phyloP scores from a whole-genome alignment of 768 basidiomycete genomes.

The Kwoniella bestiolae region DNA sequence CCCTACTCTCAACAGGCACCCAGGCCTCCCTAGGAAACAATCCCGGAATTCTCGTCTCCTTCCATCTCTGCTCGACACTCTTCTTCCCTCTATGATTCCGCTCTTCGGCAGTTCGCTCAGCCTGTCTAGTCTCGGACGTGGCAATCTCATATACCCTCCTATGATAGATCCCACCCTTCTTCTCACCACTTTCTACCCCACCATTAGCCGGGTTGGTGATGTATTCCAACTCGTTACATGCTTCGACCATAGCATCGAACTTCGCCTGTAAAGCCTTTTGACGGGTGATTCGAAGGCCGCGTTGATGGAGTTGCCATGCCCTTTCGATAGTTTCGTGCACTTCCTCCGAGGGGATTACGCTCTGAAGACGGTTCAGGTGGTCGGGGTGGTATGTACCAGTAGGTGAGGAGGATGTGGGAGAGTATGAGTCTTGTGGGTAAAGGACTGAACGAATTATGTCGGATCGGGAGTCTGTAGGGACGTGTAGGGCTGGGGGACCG shows the following conservation, averaged over 20 bases:
- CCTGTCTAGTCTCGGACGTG: slow-evolving; percentile 61
- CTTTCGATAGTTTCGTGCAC: slow-evolving; percentile 91
- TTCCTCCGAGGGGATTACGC: slow-evolving; percentile 83
- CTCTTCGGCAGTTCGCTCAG: slow-evolving; percentile 56
- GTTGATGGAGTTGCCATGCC: slow-evolving; percentile 81
- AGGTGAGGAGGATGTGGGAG: slow-evolving; percentile 69
- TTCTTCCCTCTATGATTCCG: slow-evolving; percentile 65
- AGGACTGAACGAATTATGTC: slow-evolving; percentile 77
- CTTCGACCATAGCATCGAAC: slow-evolving; percentile 76
- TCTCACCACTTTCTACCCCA: slow-evolving; percentile 62
- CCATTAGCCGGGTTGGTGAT: slow-evolving; percentile 70
- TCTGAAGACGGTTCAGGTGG: slow-evolving; percentile 73
- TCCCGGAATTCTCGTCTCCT: slow-evolving; percentile 66
- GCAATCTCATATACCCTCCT: slow-evolving; percentile 38
- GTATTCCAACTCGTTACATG: slow-evolving; percentile 78
- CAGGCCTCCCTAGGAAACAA: slow-evolving; percentile 86
- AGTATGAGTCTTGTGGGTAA: slow-evolving; percentile 69
- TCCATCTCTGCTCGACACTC: slow-evolving; percentile 68
- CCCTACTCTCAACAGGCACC: slow-evolving; percentile 81
- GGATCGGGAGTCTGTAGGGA: slow-evolving; percentile 32
- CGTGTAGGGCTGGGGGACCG: slow-evolving; percentile 30
- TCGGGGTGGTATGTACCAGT: slow-evolving; percentile 83
- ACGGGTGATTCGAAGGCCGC: slow-evolving; percentile 72
- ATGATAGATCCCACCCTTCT: slow-evolving; percentile 50
- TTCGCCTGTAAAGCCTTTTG: slow-evolving; percentile 74